These are phyloP conservation scores for Daucus carota DNA, from an alignment of 129 eudicot genomes.

Conservation along the genomic window DH1_v3.0 NC_030381.2:26864501-26865000, in stretches of 20 bases:
- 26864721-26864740: no score
- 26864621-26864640: no score
- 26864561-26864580: no score
- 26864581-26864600: no score
- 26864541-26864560: no score
- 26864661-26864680: no score
- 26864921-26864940: slow-evolving; percentile 25
- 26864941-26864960: slow-evolving; percentile 23
- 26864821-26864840: neutral
- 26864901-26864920: slow-evolving; percentile 14
- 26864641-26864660: no score
- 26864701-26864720: no score
- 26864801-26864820: neutral
- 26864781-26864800: neutral
- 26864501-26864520: no score
- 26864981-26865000: slow-evolving; percentile 10
- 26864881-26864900: neutral
- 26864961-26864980: slow-evolving; percentile 18
- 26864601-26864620: no score
- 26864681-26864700: no score
- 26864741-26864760: neutral
- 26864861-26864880: neutral
- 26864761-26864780: neutral
- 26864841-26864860: neutral
- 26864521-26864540: no score